Evolutionary conservation across 2,329 filamentous ascomycete genomes (phyloP), one percentile per base, ranked within the genome.

Genomic region (Pseudogymnoascus sp.): DNA sequence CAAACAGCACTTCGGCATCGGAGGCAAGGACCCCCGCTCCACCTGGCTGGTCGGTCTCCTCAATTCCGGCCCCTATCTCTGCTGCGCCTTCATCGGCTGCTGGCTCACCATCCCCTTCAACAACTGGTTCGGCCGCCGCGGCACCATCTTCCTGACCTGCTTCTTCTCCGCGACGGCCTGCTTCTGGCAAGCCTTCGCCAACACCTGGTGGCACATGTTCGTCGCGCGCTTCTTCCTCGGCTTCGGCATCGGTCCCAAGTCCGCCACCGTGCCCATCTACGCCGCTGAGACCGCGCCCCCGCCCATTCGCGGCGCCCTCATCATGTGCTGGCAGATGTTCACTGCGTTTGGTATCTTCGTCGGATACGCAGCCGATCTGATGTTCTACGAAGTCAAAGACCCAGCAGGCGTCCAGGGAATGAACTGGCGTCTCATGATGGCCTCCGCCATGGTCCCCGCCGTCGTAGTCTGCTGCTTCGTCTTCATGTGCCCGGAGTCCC

Each of bases 101-200:
- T 91, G 88, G 88, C 76, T 87, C 54, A 90, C 86, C 0, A 84
- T 86, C 37, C 88, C 88, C 1, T 80, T 90, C 72, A 91, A 91
- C 73, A 82, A 85, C 61, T 76, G 70, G 63, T 86, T 90, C 64
- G 89, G 88, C 11, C 83, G 88, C 57, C 80, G 87, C 2, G 87
- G 88, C 9, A 89, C 86, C 1, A 85, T 90, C 57, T 89, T 89
- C 70, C 76, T 89, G 36, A 83, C 86, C 6, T 89, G 87, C 66
- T 73, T 82, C 30, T 78, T 90, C 65, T 86, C 85, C 0, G 78
- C 80, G 12, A 62, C 78, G 1, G 76, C 82, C 14, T 81, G 80
- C 64, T 80, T 84, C 65, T 79, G 78, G 68, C 68, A 69, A 59
- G 66, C 78, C 0, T 82, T 84, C 58, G 79, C 81, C 14, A 81